These are phyloP conservation scores for Vaccinium myrtillus DNA, from an alignment of 148 eudicot genomes.

Conservation along the genomic window DNA sequence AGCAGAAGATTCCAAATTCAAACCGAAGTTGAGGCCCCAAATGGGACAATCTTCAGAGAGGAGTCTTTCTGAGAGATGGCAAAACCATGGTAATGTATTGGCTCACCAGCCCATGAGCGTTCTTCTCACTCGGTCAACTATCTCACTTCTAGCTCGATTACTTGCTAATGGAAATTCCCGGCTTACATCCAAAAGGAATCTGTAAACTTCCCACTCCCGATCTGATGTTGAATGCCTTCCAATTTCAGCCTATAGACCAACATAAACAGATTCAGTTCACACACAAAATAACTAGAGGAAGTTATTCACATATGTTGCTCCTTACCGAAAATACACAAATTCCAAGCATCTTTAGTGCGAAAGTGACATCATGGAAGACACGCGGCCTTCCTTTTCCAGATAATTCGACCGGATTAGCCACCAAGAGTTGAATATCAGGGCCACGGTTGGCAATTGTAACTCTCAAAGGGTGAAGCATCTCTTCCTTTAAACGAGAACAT, in stretches of 20 bases:
- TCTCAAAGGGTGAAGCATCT: constrained; percentile 78
- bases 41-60: neutral
- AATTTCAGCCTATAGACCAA: constrained; percentile 67
- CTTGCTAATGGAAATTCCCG: constrained; percentile 49
- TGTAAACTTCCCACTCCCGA: constrained; percentile 86
- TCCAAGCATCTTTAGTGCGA: constrained; percentile 60
- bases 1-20: neutral
- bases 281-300: neutral
- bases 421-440: constrained; percentile 87
- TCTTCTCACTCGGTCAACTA: constrained; percentile 65
- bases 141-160: constrained; percentile 50
- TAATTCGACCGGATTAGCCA: constrained; percentile 90
- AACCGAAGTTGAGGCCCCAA: neutral
- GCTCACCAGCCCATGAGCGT: constrained; percentile 83
- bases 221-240: constrained; percentile 64
- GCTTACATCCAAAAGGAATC: constrained; percentile 70
- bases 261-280: neutral
- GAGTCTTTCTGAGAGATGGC: neutral
- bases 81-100: neutral
- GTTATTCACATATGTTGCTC: neutral
- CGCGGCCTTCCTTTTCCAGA: constrained; percentile 88
- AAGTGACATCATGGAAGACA: constrained; percentile 79
- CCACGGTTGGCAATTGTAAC: constrained; percentile 80
- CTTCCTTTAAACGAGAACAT: constrained; percentile 67
- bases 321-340: constrained; percentile 81